Conservation (phyloP, 1,284 basidiomycete species). For the Marasmius fiardii region DNA sequence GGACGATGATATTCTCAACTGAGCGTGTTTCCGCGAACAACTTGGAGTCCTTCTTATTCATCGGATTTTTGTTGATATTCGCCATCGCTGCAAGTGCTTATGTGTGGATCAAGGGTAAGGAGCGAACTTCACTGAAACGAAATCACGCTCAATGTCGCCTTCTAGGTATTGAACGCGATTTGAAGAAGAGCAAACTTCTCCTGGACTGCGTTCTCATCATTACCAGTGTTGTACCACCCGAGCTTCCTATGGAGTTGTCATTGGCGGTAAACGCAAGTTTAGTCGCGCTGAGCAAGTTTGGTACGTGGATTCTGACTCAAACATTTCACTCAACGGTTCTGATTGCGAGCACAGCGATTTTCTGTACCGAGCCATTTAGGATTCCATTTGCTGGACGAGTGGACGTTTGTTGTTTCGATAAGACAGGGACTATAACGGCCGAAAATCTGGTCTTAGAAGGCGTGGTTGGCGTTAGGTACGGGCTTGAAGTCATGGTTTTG, state of each 20-base stretch:
- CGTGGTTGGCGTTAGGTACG: constrained; percentile 83
- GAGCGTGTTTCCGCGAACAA: constrained; percentile 95
- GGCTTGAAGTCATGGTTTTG: constrained; percentile 9
- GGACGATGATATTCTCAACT: constrained; percentile 97
- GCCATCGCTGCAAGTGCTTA: constrained; percentile 95
- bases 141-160: not conserved
- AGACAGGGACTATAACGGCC: constrained; percentile 95
- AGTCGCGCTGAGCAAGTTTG: constrained; percentile 89
- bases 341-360: constrained; percentile 65
- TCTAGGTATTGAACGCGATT: constrained; percentile 78
- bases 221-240: constrained; percentile 94
- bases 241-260: constrained; percentile 94
- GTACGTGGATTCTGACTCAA: constrained; percentile 36
- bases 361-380: constrained; percentile 96
- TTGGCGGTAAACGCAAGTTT: constrained; percentile 93
- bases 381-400: constrained; percentile 92
- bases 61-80: constrained; percentile 93
- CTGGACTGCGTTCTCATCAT: constrained; percentile 94
- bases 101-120: constrained; percentile 88
- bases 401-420: constrained; percentile 97
- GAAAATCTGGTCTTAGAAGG: constrained; percentile 95
- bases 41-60: constrained; percentile 90
- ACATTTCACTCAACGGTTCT: not conserved
- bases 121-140: not conserved
- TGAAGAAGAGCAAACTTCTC: constrained; percentile 91